A percentile compares a stretch with the other conserved stretches of the same genome.
Conservation (phyloP, 768 basidiomycete species). For the Arthromyces matolae region DNA sequence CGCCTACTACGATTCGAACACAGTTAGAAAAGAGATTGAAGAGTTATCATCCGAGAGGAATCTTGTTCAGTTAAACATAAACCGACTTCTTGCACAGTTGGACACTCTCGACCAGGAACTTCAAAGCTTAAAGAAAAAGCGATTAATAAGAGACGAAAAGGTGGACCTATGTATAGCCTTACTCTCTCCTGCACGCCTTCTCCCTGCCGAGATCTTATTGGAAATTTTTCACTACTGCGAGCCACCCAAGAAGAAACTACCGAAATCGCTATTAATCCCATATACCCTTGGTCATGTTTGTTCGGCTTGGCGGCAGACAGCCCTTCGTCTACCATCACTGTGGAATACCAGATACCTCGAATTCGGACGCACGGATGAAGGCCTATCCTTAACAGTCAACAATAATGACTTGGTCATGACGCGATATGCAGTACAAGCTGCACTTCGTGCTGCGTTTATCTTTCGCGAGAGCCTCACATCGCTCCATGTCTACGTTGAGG, state of each 20-base stretch:
- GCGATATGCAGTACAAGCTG: not conserved
- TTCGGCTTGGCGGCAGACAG: not conserved
- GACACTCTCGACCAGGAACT: not conserved
- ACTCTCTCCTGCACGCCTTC: not conserved
- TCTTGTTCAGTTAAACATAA: not conserved
- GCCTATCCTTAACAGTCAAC: not conserved
- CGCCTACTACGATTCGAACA: not conserved
- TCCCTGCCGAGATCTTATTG: not conserved
- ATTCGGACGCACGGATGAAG: not conserved
- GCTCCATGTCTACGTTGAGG: not conserved
- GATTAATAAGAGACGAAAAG: not conserved
- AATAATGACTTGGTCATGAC: not conserved
- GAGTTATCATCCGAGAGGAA: not conserved
- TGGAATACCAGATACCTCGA: not conserved
- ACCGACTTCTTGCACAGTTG: not conserved
- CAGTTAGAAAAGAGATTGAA: not conserved
- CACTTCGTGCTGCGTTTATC: not conserved
- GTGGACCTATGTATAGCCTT: not conserved
- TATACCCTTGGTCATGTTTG: not conserved
- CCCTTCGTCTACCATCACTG: not conserved
- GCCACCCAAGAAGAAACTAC: not conserved
- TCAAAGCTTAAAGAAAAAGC: not conserved
- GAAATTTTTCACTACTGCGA: not conserved
- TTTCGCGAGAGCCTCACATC: not conserved
- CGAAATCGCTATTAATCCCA: not conserved